A percentile compares a stretch with the other conserved stretches of the same genome.
Conservation (phyloP, 2,329 filamentous ascomycete species). For the Penicillium sp. region DNA sequence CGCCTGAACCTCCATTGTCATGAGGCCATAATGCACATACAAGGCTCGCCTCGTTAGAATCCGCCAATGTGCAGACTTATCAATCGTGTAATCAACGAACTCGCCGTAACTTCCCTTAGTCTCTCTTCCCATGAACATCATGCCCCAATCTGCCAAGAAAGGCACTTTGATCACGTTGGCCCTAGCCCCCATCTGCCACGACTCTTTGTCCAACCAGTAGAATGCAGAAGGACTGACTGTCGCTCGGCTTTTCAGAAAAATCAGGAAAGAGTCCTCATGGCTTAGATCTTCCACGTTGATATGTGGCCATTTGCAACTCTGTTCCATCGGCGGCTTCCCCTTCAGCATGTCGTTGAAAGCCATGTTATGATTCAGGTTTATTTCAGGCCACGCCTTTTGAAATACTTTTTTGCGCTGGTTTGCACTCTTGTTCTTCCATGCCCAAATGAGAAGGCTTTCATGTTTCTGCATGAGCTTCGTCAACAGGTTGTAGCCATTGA, state of each 20-base stretch:
- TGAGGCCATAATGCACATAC: neutral
- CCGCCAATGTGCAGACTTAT: neutral
- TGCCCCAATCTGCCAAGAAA: neutral
- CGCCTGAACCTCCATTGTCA: neutral
- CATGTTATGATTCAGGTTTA: neutral
- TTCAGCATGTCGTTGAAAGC: neutral
- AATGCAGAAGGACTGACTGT: neutral
- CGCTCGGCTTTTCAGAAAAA: neutral
- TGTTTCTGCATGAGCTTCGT: neutral
- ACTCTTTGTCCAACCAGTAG: neutral
- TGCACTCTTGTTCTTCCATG: neutral
- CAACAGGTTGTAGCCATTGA: neutral
- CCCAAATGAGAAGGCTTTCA: neutral
- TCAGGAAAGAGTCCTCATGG: neutral
- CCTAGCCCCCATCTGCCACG: neutral
- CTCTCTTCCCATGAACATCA: neutral
- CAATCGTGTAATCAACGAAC: neutral
- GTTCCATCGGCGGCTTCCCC: neutral
- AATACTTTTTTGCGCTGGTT: neutral
- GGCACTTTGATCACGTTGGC: neutral
- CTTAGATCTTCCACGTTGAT: neutral
- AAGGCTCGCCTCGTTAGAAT: neutral
- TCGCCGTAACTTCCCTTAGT: neutral
- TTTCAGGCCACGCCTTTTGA: neutral
- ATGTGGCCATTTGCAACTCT: neutral